Conservation (phyloP, 2,329 filamentous ascomycete genomes). For the Neonectria ditissima region DNA sequence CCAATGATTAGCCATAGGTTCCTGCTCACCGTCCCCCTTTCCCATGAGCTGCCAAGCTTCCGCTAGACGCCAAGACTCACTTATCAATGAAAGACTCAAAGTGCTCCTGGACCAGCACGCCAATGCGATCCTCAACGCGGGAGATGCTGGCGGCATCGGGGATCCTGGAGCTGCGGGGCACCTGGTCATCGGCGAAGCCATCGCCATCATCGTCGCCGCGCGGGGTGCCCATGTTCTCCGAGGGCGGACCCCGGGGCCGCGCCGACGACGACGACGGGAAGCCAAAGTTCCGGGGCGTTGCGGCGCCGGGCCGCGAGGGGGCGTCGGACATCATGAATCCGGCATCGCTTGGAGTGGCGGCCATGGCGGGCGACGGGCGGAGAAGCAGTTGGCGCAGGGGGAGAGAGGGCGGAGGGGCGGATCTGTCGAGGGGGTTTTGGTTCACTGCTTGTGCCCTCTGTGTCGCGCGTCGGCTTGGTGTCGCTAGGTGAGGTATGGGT, state of each 20-base stretch:
- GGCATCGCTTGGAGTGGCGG: constrained; percentile 66
- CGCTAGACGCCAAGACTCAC: constrained; percentile 56
- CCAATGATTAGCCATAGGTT: constrained; percentile 5
- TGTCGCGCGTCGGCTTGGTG: neutral
- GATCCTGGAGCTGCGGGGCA: constrained; percentile 64
- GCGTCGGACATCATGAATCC: constrained; percentile 70
- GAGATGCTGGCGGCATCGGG: constrained; percentile 68
- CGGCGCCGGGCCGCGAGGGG: constrained; percentile 55
- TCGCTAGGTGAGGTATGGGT: neutral
- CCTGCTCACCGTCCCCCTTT: neutral
- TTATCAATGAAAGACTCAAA: constrained; percentile 85
- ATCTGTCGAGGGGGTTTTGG: neutral
- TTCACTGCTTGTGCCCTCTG: neutral
- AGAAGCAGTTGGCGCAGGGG: neutral
- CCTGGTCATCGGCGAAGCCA: constrained; percentile 73
- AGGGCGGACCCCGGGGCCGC: constrained; percentile 69
- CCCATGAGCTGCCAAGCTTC: neutral
- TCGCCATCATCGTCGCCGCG: constrained; percentile 72
- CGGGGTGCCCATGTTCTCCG: constrained; percentile 67
- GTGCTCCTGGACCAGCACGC: constrained; percentile 77
- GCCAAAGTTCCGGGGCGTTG: constrained; percentile 57
- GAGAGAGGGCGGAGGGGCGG: neutral
- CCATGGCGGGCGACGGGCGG: constrained; percentile 51
- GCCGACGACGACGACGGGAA: constrained; percentile 65
- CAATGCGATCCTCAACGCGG: constrained; percentile 80